Base-by-base conservation (phyloP, 2,329 filamentous ascomycete species). In the Colletotrichum magnum region DNA sequence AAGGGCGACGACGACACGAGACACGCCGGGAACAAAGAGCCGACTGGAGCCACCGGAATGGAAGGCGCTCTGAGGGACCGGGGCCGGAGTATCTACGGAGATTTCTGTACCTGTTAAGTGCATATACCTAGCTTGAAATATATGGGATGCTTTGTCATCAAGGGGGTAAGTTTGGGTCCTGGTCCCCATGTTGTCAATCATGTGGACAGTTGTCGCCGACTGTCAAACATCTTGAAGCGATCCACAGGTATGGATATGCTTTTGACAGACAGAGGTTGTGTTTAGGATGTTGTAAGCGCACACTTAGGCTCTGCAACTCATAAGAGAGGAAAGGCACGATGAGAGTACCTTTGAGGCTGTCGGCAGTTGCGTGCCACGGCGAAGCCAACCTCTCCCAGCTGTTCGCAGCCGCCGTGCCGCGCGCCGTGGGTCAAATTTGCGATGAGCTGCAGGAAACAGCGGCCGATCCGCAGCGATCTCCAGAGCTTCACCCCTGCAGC, bases 401-500 rank as follows among this genome's bases (percentile, higher is more conserved):
- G 52, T 13, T 28, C 16, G 39, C 62, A 69, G 66, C 56, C 54
- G 56, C 56, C 54, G 56, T 43, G 32, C 32, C 13, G 13, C 36
- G 45, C 51, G 26, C 41, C 60, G 61, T 53, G 66, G 62, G 56
- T 56, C 48, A 56, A 54, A 43, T 48, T 10, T 56, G 45, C 16
- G 32, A 43, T 54, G 51, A 60, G 66, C 50, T 69, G 54, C 67
- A 52, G 62, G 21, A 43, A 43, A 60, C 24, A 28, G 61, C 48
- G 62, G 62, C 28, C 50, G 57, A 69, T 61, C 62, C 66, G 51
- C 45, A 61, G 56, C 50, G 45, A 67, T 69, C 62, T 60, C 51
- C 57, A 67, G 57, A 69, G 67, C 63, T 67, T 69, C 51, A 69
- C 62, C 67, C 67, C 62, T 69, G 67, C 57, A 69, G 43, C 54